These are phyloP conservation scores for Biancaea sappan DNA, from an alignment of 306 rosid species.

Conservation along the genomic window DNA sequence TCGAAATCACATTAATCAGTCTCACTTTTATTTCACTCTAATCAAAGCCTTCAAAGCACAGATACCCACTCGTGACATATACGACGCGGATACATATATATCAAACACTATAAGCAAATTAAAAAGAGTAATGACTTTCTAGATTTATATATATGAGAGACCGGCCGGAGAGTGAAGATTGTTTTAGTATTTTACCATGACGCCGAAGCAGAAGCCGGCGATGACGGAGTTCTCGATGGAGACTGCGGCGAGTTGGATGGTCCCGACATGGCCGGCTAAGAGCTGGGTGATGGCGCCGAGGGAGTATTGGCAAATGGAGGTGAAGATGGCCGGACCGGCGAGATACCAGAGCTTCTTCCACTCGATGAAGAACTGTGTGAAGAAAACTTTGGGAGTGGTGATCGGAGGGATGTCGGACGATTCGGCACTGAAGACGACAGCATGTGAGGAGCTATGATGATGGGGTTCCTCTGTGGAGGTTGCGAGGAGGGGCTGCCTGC, in stretches of 20 bases:
- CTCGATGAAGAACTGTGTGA: slow-evolving; percentile 53
- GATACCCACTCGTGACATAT: no score
- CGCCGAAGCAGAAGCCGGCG: slow-evolving; percentile 87
- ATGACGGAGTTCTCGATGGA: slow-evolving; percentile 88
- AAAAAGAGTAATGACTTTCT: no score
- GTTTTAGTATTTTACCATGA: slow-evolving; percentile 51
- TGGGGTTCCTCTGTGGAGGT: neutral
- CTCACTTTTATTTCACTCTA: no score
- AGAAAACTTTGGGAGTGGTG: slow-evolving; percentile 42
- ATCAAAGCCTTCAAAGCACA: no score
- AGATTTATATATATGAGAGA: no score
- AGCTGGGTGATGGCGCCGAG: slow-evolving; percentile 87
- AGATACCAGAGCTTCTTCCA: slow-evolving; percentile 84
- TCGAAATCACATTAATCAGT: neutral
- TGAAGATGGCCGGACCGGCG: slow-evolving; percentile 93
- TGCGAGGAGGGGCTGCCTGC: slow-evolving; percentile 34
- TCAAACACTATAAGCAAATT: no score
- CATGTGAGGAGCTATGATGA: neutral
- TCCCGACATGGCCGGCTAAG: slow-evolving; percentile 78
- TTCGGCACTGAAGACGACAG: slow-evolving; percentile 49
- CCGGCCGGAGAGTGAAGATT: no score
- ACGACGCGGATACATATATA: no score
- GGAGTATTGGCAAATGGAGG: slow-evolving; percentile 78
- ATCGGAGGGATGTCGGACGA: slow-evolving; percentile 69
- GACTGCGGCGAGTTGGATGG: slow-evolving; percentile 82